Conservation (phyloP, 1,284 basidiomycete species). For the Exobasidium cylindrosporum region DNA sequence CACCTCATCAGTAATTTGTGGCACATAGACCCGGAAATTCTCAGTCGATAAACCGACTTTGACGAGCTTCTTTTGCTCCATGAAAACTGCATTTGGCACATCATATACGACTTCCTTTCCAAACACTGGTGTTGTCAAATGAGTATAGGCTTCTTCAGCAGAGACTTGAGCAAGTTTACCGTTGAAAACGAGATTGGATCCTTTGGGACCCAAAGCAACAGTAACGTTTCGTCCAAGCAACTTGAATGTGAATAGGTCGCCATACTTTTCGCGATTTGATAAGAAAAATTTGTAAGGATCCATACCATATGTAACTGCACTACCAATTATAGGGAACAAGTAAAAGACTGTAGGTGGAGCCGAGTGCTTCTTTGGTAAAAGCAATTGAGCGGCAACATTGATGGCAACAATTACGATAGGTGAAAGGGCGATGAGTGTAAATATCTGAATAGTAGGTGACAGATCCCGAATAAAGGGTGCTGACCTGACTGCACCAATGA, state of each 20-base stretch:
- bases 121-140: slow-evolving; percentile 62
- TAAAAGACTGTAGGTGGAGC: slow-evolving; percentile 76
- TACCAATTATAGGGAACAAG: slow-evolving; percentile 72
- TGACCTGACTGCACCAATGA: not conserved
- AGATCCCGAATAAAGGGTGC: not conserved
- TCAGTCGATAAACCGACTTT: slow-evolving; percentile 83
- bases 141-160: slow-evolving; percentile 92
- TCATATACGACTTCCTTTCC: slow-evolving; percentile 98
- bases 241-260: slow-evolving; percentile 74
- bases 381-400: slow-evolving; percentile 64
- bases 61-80: slow-evolving; percentile 97
- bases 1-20: slow-evolving; percentile 71
- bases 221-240: slow-evolving; percentile 85
- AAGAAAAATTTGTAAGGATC: slow-evolving; percentile 76
- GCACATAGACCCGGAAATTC: slow-evolving; percentile 85
- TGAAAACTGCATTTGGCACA: slow-evolving; percentile 90
- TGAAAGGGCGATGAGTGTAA: not conserved
- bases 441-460: not conserved
- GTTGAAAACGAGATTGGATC: slow-evolving; percentile 90
- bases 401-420: slow-evolving; percentile 57
- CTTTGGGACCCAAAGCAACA: slow-evolving; percentile 84
- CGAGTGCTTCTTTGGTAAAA: slow-evolving; percentile 33
- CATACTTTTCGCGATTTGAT: slow-evolving; percentile 72
- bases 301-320: slow-evolving; percentile 70
- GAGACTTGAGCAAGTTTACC: slow-evolving; percentile 88